Evolutionary conservation across 2,329 filamentous ascomycete species (phyloP).

Genomic region (Pyrenophora seminiperda): DNA sequence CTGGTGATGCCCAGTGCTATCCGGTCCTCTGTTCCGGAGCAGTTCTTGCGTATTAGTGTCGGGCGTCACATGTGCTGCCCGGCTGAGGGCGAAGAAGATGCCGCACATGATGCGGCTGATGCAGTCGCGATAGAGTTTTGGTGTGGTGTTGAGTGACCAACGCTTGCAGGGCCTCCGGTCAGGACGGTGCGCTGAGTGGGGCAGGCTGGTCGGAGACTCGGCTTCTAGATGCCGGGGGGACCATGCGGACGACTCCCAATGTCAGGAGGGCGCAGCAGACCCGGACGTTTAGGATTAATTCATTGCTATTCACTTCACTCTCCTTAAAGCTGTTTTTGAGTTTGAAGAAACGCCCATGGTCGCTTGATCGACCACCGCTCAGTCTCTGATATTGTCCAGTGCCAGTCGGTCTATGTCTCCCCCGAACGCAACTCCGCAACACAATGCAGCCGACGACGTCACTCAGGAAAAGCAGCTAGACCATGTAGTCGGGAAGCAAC

Average conservation of each 20-base stretch:
- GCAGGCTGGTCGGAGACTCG: slow-evolving; percentile 24
- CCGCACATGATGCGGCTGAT: slow-evolving; percentile 47
- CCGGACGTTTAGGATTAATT: slow-evolving; percentile 12
- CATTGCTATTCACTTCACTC: slow-evolving; percentile 7
- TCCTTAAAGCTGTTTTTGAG: slow-evolving; percentile 12
- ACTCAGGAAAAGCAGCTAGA: slow-evolving; percentile 27
- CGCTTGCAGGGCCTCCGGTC: slow-evolving; percentile 1
- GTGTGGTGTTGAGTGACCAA: slow-evolving; percentile 9
- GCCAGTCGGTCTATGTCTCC: slow-evolving; percentile 45
- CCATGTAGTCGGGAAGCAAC: slow-evolving; percentile 15
- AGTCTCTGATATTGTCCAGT: slow-evolving; percentile 11
- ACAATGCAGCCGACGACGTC: slow-evolving; percentile 32
- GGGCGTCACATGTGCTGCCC: slow-evolving; percentile 27
- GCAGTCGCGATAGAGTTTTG: slow-evolving; percentile 14
- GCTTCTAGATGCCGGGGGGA: slow-evolving; percentile 27
- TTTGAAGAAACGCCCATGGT: slow-evolving; percentile 29
- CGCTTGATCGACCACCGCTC: slow-evolving; percentile 13
- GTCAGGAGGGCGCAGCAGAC: slow-evolving; percentile 20
- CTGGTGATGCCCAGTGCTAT: slow-evolving; percentile 30
- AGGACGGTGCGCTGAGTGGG: slow-evolving; percentile 5
- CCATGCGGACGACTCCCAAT: slow-evolving; percentile 19
- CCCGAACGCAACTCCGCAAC: slow-evolving; percentile 39
- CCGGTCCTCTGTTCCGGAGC: slow-evolving; percentile 43
- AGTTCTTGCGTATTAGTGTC: slow-evolving; percentile 31
- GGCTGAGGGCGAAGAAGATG: slow-evolving; percentile 58